Evolutionary conservation across 768 basidiomycete genomes (phyloP), one percentile per base, ranked within the genome.

Genomic region (Leccinum variicolor): DNA sequence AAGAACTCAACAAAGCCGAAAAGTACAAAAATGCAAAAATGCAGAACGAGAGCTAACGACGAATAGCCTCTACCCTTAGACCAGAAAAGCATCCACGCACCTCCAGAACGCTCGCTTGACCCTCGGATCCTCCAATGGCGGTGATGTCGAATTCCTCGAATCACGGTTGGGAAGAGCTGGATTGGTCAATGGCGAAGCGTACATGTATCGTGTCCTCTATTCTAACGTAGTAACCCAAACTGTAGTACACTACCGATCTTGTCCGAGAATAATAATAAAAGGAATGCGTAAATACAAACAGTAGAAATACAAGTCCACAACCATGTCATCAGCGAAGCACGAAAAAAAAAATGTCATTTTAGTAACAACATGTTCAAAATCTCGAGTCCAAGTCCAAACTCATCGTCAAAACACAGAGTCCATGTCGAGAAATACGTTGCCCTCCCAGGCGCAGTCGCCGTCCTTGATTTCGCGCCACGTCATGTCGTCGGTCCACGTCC

Each of bases 341-440:
- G 26, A 28, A 28, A 26, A n/a, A 50, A 15, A 29, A 15, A 50
- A 31, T 21, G 17, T 15, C 25, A n/a, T 8, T 28, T 13, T 26
- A n/a, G n/a, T 7, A 6, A 25, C 10, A 13, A 13, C 21, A 13
- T n/a, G 43, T 46, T 46, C 46, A 23, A 23, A 14, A 31, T 0
- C 39, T 2, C 43, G 21, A 21, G 13, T 13, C 11, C 25, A 2
- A 23, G 13, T 46, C 45, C 23, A 15, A 47, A 15, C 14, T 77
- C 79, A 39, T 75, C 73, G 58, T 49, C 52, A 61, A 45, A 61
- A 36, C 8, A 50, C 3, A 17, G 15, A 14, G 5, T 61, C 59
- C 33, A 34, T n/a, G 45, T 62, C 49, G 10, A 60, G 13, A 28
- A 49, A 48, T 7, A 21, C 6, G 15, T 31, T 34, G 1, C 17